Conservation (phyloP, 2,329 filamentous ascomycete genomes). For the Hypoxylon rubiginosum region DNA sequence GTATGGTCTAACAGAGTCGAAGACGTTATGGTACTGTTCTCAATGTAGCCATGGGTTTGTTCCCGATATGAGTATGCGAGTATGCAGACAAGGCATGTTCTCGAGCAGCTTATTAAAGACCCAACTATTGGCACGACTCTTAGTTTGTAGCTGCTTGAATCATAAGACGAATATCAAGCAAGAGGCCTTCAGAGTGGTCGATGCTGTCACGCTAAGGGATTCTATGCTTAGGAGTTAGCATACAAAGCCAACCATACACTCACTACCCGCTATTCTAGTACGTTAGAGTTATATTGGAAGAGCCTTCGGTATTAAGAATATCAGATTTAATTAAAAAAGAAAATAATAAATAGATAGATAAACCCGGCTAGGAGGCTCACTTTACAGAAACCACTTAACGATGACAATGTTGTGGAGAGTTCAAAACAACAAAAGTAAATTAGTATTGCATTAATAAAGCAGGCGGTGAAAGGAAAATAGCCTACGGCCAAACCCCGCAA, state of each 20-base stretch:
- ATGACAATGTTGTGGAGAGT: neutral
- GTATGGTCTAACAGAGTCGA: neutral
- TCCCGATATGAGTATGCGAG: too few relatives aligned
- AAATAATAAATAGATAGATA: neutral
- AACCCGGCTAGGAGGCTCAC: too few relatives aligned
- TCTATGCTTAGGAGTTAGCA: neutral
- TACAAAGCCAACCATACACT: neutral
- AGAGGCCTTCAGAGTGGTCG: neutral
- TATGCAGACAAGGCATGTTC: neutral
- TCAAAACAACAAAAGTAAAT: neutral
- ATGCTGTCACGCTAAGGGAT: neutral
- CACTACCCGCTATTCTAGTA: too few relatives aligned
- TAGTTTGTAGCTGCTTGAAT: neutral
- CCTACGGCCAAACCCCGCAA: too few relatives aligned
- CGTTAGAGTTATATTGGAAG: too few relatives aligned
- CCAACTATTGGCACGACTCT: neutral
- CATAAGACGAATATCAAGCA: too few relatives aligned
- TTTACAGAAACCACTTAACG: neutral
- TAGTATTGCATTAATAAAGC: neutral
- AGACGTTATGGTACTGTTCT: neutral
- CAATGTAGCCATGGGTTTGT: neutral
- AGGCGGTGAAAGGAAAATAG: conserved; percentile 26
- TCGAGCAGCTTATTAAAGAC: neutral
- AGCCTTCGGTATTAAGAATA: too few relatives aligned
- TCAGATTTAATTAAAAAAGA: neutral